Base-by-base conservation (phyloP, 164 flowering plant species). In the Chloranthus sessilifolius region DNA sequence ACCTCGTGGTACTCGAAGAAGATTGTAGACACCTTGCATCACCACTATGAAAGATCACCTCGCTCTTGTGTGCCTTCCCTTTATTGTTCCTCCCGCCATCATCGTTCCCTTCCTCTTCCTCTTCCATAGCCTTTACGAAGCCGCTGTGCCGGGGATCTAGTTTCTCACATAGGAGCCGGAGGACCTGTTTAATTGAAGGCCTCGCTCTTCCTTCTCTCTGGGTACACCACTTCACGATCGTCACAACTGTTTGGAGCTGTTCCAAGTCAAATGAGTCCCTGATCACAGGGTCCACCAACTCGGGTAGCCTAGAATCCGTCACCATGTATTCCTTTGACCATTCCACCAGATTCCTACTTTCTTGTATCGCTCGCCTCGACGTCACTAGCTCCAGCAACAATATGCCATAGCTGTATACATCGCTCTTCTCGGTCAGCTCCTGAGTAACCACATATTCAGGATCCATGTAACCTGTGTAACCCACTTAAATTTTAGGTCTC, bases 341-440 rank as follows among this genome's bases (percentile, higher is more conserved):
- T 60, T 94, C 99, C 50, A 94, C 84, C 60, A 94, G 57, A 62
- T 94, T 89, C 71, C 60, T 80, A 63, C 64, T 71, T 17, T 86
- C 99, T 55, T 94, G 88, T 53, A 94, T 70, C 14, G 90, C 97
- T 50, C 71, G 60, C 58, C 88, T 74, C 41, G 69, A 79, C 1
- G 96, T 89, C 17, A 94, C 69, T 25, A 94, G 67, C 59, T 94
- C 99, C 60, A 94, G 55, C 22, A 94, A 63, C 30, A 94, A 61
- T 47, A 94, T 95, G 2, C 99, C 99, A 50, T 89, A 94, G 65
- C 99, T 89, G 69, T 94, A 94, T 9, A 94, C 61, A 53, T 94
- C 99, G 42, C 96, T 94, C 72, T 94, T 94, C 61, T 94, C 99
- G 1, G 95, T 84, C 53, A 94, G 83, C 67, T 94, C 95, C 65